Percentiles rank a stretch among this genome's conserved stretches.
phyloP scores from a whole-genome alignment of 306 rosid species.

The Elaeagnus macrophylla region DNA sequence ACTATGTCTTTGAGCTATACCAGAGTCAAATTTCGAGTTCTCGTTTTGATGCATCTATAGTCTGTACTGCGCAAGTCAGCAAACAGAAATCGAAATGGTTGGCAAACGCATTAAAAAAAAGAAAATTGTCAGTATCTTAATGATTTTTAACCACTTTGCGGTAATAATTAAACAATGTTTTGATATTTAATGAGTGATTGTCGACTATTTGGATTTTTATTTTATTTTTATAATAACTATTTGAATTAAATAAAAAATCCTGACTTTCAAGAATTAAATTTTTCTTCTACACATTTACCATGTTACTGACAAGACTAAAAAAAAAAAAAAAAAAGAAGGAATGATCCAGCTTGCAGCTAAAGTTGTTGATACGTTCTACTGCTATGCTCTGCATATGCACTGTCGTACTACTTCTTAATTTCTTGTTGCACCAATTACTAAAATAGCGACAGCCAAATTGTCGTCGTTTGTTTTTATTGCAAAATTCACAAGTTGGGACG shows the following conservation, averaged over 20 bases:
- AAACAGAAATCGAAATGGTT: no score
- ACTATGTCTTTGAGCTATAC: constrained; percentile 17
- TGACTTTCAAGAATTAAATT: background rate
- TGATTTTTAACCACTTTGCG: background rate
- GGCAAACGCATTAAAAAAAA: constrained; percentile 1
- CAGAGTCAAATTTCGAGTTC: constrained; percentile 40
- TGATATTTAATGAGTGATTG: background rate
- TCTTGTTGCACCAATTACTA: no score
- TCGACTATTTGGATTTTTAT: no score
- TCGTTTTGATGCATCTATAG: background rate
- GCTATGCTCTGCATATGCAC: no score
- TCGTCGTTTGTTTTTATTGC: no score
- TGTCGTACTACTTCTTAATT: no score
- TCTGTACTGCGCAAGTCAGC: background rate
- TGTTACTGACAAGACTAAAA: background rate
- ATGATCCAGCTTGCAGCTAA: no score
- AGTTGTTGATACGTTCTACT: no score
- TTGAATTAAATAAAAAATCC: background rate
- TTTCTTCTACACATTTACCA: background rate
- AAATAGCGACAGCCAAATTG: no score
- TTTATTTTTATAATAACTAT: no score
- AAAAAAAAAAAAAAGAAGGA: no score
- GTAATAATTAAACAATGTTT: background rate
- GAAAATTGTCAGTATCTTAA: background rate
- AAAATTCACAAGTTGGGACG: no score